Evolutionary conservation across 352 stramenopile species (phyloP).

Genomic region (Pythium graminicola): DNA sequence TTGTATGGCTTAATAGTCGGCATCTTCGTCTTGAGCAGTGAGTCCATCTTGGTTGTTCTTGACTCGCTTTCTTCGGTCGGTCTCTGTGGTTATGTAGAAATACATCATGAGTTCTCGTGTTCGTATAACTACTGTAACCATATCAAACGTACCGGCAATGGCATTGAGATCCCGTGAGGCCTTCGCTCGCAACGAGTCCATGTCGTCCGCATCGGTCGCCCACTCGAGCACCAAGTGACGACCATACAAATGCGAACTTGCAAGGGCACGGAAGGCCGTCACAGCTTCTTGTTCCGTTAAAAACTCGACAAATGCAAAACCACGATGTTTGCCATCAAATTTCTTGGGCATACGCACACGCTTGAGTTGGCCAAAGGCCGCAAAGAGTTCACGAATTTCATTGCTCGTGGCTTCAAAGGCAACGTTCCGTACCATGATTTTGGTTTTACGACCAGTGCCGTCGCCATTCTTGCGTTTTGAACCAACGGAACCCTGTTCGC

Average conservation of each 20-base stretch:
- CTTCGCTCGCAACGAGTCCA: constrained; percentile 82
- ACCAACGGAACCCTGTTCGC: too few relatives aligned
- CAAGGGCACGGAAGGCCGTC: constrained; percentile 89
- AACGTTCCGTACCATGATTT: constrained; percentile 98
- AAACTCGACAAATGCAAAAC: constrained; percentile 99
- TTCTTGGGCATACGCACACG: constrained; percentile 98
- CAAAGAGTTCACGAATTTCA: constrained; percentile 97
- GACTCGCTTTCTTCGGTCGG: constrained; percentile 55
- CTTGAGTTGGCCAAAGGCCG: constrained; percentile 96
- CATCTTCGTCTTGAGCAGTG: constrained; percentile 31
- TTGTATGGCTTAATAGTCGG: constrained; percentile 31
- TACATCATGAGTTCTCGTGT: too few relatives aligned
- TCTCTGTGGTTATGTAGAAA: constrained; percentile 29
- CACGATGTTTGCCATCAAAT: constrained; percentile 96
- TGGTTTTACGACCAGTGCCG: constrained; percentile 66
- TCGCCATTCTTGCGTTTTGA: constrained; percentile 34
- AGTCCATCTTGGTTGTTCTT: constrained; percentile 32
- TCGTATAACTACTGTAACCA: too few relatives aligned
- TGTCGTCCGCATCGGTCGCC: constrained; percentile 86
- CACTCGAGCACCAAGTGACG: constrained; percentile 98
- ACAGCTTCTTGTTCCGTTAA: constrained; percentile 93
- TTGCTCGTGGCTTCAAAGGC: constrained; percentile 96
- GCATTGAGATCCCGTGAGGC: constrained; percentile 61
- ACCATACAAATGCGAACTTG: constrained; percentile 97
- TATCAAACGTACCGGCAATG: constrained; percentile 36